Conservation (phyloP, 2,329 filamentous ascomycete genomes). For the Mollisiaceae sp. region DNA sequence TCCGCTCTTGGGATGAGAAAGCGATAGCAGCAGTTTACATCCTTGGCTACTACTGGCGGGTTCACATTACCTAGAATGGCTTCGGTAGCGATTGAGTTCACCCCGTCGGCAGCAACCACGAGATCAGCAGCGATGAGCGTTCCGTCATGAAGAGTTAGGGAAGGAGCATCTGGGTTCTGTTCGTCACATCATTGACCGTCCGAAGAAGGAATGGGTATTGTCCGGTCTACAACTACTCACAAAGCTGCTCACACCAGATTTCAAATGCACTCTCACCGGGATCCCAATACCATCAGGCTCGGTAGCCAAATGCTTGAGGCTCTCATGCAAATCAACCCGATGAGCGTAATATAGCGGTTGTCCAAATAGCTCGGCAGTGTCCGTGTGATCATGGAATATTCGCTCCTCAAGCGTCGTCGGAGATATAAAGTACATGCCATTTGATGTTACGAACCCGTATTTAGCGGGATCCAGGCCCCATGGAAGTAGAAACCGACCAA, state of each 20-base stretch:
- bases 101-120: conserved; percentile 45
- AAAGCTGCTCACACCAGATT: conserved; percentile 28
- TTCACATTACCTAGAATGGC: conserved; percentile 11
- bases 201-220: not conserved
- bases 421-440: conserved; percentile 21
- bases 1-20: conserved; percentile 43
- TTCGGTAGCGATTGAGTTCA: conserved; percentile 37
- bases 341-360: conserved; percentile 40
- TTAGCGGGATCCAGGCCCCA: conserved; percentile 44
- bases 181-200: not conserved
- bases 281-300: conserved; percentile 32
- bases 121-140: conserved; percentile 43
- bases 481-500: conserved; percentile 40
- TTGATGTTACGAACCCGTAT: conserved; percentile 35
- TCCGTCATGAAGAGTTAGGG: conserved; percentile 41
- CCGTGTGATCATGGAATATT: not conserved
- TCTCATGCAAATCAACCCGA: conserved; percentile 49
- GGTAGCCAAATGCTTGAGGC: conserved; percentile 43
- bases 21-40: conserved; percentile 36
- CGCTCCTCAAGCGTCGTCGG: conserved; percentile 17
- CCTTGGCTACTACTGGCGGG: conserved; percentile 25
- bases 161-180: conserved; percentile 11
- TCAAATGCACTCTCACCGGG: conserved; percentile 37
- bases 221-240: conserved; percentile 25
- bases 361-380: conserved; percentile 18